Percentiles rank a stretch among this genome's conserved stretches.
Conservation (phyloP, 2,329 filamentous ascomycete species). For the Atkinsonella hypoxylon region DNA sequence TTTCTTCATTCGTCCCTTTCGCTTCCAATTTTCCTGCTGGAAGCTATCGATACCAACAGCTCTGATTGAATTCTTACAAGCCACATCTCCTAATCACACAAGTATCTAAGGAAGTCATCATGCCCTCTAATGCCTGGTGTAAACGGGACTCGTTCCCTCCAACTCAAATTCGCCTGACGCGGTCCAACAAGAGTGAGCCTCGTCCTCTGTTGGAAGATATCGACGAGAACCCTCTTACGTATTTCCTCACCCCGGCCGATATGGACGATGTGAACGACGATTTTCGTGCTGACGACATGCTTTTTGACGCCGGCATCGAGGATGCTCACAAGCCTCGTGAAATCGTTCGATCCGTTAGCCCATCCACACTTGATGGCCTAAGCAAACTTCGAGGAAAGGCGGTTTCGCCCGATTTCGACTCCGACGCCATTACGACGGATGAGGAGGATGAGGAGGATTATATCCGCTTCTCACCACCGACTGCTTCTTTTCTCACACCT, state of each 20-base stretch:
- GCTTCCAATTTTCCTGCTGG: neutral
- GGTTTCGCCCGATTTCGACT: conserved; percentile 25
- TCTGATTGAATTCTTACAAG: neutral
- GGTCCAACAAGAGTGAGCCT: conserved; percentile 19
- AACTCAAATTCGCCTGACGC: conserved; percentile 35
- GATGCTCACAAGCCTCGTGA: conserved; percentile 31
- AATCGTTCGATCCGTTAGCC: conserved; percentile 42
- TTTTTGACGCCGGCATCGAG: conserved; percentile 47
- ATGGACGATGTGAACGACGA: conserved; percentile 25
- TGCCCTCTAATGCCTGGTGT: conserved; percentile 24
- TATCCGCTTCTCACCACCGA: conserved; percentile 32
- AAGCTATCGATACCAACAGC: neutral
- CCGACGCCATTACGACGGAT: conserved; percentile 31
- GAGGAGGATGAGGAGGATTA: conserved; percentile 39
- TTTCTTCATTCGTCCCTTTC: conserved; percentile 1
- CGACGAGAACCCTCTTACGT: conserved; percentile 41
- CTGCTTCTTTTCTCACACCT: conserved; percentile 25
- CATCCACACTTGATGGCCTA: conserved; percentile 41
- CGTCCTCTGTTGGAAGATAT: conserved; percentile 35
- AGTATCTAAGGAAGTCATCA: conserved; percentile 8
- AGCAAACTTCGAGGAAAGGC: conserved; percentile 27
- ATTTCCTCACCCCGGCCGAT: conserved; percentile 40
- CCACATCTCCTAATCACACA: neutral
- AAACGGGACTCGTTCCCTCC: conserved; percentile 40
- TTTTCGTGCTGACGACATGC: conserved; percentile 32